A percentile compares a stretch with the other conserved stretches of the same genome.
Evolutionary conservation across 768 basidiomycete species (phyloP).

Genomic region (Kwoniella botswanensis): DNA sequence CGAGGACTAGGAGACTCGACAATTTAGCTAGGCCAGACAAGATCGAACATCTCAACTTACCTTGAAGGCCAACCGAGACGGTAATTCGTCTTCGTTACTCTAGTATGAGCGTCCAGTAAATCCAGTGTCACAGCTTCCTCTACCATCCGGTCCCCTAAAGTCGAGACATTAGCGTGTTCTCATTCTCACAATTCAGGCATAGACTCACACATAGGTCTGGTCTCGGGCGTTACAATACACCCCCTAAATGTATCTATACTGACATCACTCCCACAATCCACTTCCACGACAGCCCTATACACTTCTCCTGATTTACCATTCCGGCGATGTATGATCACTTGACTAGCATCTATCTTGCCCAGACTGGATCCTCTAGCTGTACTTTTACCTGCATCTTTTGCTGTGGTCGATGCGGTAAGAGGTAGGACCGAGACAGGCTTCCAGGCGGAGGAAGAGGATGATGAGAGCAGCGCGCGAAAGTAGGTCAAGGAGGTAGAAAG

Average conservation of each 20-base stretch:
- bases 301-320: conserved; percentile 74
- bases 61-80: conserved; percentile 95
- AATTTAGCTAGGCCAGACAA: too few species aligned
- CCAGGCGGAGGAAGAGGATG: conserved; percentile 75
- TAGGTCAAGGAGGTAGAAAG: conserved; percentile 74
- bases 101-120: conserved; percentile 80
- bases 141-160: conserved; percentile 82
- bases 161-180: not conserved
- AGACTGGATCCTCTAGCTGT: conserved; percentile 70
- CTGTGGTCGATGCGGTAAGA: conserved; percentile 34
- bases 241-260: conserved; percentile 71
- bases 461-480: conserved; percentile 77
- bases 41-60: conserved; percentile 63
- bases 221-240: conserved; percentile 84
- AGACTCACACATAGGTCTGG: conserved; percentile 66
- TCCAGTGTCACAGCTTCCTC: conserved; percentile 81
- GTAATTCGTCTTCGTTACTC: conserved; percentile 88
- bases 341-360: conserved; percentile 67
- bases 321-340: conserved; percentile 80
- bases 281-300: conserved; percentile 80
- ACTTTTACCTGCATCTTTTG: conserved; percentile 56
- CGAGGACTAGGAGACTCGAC: conserved; percentile 67
- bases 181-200: not conserved
- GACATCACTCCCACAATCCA: conserved; percentile 70
- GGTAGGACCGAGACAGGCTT: conserved; percentile 66